Evolutionary conservation across 768 basidiomycete species (phyloP).

Genomic region (Paxillus involutus): DNA sequence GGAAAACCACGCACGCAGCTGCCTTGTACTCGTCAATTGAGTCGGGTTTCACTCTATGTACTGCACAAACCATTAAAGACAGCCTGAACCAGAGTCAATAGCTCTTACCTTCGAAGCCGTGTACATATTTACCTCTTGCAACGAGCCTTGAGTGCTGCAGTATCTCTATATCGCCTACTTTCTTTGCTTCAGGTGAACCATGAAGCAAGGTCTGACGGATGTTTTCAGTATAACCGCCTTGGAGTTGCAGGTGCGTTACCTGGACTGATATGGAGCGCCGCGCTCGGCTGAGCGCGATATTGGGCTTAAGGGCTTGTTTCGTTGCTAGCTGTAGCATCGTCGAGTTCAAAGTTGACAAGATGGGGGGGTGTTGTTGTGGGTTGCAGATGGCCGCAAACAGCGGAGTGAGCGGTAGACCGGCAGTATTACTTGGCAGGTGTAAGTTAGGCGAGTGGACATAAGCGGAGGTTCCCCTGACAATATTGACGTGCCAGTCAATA

Average conservation of each 20-base stretch:
- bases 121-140: constrained; percentile 91
- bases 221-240: constrained; percentile 28
- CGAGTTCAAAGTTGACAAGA: not conserved
- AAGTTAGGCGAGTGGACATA: constrained; percentile 2
- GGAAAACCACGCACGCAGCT: constrained; percentile 64
- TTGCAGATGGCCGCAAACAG: not conserved
- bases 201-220: constrained; percentile 75
- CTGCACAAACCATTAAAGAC: constrained; percentile 38
- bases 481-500: not conserved
- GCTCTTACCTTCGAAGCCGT: constrained; percentile 76
- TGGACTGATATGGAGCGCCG: constrained; percentile 63
- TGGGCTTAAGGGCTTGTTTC: constrained; percentile 13
- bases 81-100: not conserved
- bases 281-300: constrained; percentile 20
- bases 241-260: constrained; percentile 37
- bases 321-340: constrained; percentile 24
- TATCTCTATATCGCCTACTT: constrained; percentile 71
- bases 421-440: no score
- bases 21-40: constrained; percentile 81
- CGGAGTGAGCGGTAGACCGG: no score
- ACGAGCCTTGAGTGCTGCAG: constrained; percentile 87
- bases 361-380: not conserved
- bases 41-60: constrained; percentile 84
- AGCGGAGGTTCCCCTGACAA: constrained; percentile 1
- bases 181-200: constrained; percentile 89